These are phyloP conservation scores for Kwoniella shandongensis DNA, from an alignment of 768 basidiomycete species.

Conservation along the genomic window DNA sequence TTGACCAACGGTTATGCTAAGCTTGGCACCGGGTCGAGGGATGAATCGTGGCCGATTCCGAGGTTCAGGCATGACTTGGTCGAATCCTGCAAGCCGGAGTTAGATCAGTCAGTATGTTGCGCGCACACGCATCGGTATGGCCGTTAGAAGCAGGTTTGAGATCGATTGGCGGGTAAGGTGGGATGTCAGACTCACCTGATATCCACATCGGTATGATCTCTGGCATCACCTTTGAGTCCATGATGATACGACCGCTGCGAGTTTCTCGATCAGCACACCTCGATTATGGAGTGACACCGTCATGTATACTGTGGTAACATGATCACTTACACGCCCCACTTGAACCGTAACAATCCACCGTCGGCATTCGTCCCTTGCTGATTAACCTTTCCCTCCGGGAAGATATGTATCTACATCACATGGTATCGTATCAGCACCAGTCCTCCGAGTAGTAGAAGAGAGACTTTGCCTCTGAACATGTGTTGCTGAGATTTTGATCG, in stretches of 20 bases:
- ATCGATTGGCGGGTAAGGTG: not conserved
- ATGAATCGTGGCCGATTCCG: slow-evolving; percentile 69
- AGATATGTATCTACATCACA: slow-evolving; percentile 74
- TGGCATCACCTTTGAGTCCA: slow-evolving; percentile 66
- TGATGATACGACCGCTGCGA: slow-evolving; percentile 76
- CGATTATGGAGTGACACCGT: too few relatives aligned
- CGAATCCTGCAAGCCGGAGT: slow-evolving; percentile 64
- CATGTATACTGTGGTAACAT: too few relatives aligned
- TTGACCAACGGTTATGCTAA: slow-evolving; percentile 77
- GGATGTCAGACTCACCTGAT: slow-evolving; percentile 59
- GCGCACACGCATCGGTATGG: not conserved
- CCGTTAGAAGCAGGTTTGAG: not conserved
- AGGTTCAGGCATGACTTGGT: slow-evolving; percentile 85
- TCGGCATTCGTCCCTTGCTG: slow-evolving; percentile 57
- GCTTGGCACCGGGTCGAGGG: slow-evolving; percentile 63
- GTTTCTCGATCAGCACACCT: too few relatives aligned
- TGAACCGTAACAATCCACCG: slow-evolving; percentile 68
- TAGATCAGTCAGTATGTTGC: not conserved
- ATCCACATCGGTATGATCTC: slow-evolving; percentile 91
- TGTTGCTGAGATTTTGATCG: not conserved
- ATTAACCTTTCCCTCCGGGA: slow-evolving; percentile 83
- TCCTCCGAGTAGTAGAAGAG: not conserved
- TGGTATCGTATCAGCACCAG: not conserved
- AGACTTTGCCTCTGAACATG: too few relatives aligned
- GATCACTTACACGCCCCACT: slow-evolving; percentile 96